A percentile compares a stretch with the other conserved stretches of the same genome.
phyloP scores from a whole-genome alignment of 768 basidiomycete genomes.

The Phaffia tasmanica region DNA sequence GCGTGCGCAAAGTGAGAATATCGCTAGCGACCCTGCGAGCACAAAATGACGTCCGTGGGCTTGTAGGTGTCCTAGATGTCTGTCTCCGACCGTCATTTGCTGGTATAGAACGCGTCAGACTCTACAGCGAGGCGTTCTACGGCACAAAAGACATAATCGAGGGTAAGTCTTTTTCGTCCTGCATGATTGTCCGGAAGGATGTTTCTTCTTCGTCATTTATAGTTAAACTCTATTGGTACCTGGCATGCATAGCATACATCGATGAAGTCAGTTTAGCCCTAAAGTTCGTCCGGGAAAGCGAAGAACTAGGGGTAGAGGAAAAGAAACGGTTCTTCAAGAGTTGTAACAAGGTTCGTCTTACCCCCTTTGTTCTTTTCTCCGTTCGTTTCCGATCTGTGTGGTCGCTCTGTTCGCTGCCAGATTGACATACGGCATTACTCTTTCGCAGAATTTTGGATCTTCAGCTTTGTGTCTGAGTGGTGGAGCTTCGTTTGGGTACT shows the following conservation, averaged over 20 bases:
- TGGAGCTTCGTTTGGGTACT: constrained; percentile 89
- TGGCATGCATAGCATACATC: constrained; percentile 56
- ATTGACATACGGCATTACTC: not conserved
- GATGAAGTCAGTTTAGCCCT: constrained; percentile 66
- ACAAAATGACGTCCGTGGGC: constrained; percentile 68
- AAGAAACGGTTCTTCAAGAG: constrained; percentile 85
- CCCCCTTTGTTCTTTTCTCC: not conserved
- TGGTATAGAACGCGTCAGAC: constrained; percentile 71
- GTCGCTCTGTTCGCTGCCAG: not conserved
- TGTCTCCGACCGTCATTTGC: constrained; percentile 88
- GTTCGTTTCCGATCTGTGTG: not conserved
- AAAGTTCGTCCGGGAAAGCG: constrained; percentile 60
- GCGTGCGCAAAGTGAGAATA: constrained; percentile 47
- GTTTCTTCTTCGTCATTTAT: not conserved
- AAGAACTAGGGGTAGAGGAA: constrained; percentile 67
- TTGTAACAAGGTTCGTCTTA: constrained; percentile 48
- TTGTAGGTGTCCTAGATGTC: constrained; percentile 80
- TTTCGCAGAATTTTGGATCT: constrained; percentile 59
- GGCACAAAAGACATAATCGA: constrained; percentile 87
- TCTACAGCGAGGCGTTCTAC: constrained; percentile 90
- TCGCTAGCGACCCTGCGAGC: constrained; percentile 62
- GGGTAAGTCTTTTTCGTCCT: constrained; percentile 43
- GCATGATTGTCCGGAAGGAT: not conserved
- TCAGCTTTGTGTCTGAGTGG: constrained; percentile 92
- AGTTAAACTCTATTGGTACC: no score